Conservation (phyloP, 2,329 filamentous ascomycete genomes). For the Colletotrichum endophyticum region DNA sequence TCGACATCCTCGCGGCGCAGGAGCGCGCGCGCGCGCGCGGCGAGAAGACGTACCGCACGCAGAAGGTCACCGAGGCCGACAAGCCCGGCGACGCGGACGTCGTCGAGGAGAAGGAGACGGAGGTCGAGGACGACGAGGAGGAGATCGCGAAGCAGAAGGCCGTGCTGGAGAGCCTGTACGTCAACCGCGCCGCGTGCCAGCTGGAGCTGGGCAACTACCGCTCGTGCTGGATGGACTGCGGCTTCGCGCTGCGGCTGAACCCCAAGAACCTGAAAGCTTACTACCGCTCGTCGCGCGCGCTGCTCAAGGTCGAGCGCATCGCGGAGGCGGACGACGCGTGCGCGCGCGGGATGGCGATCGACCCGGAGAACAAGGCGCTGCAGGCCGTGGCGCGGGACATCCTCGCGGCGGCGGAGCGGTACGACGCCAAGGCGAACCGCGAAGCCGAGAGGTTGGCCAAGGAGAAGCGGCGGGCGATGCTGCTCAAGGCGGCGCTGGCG, state of each 20-base stretch:
- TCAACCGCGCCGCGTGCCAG: constrained; percentile 90
- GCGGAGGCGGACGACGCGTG: constrained; percentile 83
- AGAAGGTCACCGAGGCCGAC: constrained; percentile 17
- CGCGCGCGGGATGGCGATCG: constrained; percentile 73
- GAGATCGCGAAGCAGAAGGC: constrained; percentile 64
- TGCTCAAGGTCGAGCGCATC: constrained; percentile 79
- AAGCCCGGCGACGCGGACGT: constrained; percentile 34
- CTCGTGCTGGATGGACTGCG: constrained; percentile 84
- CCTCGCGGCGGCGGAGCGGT: constrained; percentile 55
- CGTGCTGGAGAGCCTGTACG: constrained; percentile 77
- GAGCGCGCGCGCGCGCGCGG: constrained; percentile 58
- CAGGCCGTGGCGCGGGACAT: constrained; percentile 68
- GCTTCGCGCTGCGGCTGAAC: constrained; percentile 79
- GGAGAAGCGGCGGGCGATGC: constrained; percentile 59
- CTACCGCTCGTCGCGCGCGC: constrained; percentile 82
- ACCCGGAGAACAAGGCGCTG: constrained; percentile 72
- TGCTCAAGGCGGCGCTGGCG: constrained; percentile 69
- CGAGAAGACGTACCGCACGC: constrained; percentile 22
- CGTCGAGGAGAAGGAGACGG: constrained; percentile 39
- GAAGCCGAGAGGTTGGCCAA: constrained; percentile 62
- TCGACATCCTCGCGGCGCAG: constrained; percentile 72
- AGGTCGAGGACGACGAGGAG: constrained; percentile 60
- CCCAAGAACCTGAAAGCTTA: constrained; percentile 85
- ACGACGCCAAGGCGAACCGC: constrained; percentile 59
- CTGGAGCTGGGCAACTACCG: constrained; percentile 89